phyloP scores from a whole-genome alignment of 2,329 filamentous ascomycete species.

The Eurotiales sp. region DNA sequence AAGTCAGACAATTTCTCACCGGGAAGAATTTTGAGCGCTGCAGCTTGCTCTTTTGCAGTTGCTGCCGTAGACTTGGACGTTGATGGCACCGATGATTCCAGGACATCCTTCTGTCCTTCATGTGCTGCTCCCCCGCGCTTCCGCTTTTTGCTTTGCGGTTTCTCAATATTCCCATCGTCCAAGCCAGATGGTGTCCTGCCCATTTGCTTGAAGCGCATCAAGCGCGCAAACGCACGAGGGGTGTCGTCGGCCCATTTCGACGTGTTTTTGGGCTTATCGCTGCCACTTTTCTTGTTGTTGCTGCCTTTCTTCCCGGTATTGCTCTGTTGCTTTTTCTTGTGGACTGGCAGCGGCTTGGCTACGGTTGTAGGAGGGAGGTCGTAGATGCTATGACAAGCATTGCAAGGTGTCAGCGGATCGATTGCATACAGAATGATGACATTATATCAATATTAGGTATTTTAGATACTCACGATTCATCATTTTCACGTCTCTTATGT shows the following conservation, averaged over 20 bases:
- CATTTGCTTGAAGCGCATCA: slow-evolving; percentile 72
- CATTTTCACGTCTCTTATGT: slow-evolving; percentile 63
- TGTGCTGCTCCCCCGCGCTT: slow-evolving; percentile 31
- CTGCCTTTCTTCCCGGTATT: slow-evolving; percentile 25
- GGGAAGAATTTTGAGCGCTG: slow-evolving; percentile 67
- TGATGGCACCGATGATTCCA: too few relatives aligned
- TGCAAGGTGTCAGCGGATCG: background rate
- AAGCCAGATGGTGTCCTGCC: slow-evolving; percentile 56
- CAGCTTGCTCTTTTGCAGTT: slow-evolving; percentile 7
- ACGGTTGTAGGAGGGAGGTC: slow-evolving; percentile 59
- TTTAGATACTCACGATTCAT: slow-evolving; percentile 45
- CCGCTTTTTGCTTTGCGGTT: slow-evolving; percentile 46
- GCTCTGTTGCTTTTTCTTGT: slow-evolving; percentile 39
- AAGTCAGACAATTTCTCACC: slow-evolving; percentile 83
- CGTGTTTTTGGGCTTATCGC: slow-evolving; percentile 26
- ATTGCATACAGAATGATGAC: background rate
- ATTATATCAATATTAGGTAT: too few relatives aligned
- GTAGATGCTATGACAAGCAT: slow-evolving; percentile 36
- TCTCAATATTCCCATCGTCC: slow-evolving; percentile 59
- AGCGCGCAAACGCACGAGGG: slow-evolving; percentile 77
- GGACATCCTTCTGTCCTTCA: slow-evolving; percentile 15
- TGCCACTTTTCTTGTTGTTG: slow-evolving; percentile 30
- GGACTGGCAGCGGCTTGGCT: slow-evolving; percentile 57
- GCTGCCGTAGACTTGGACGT: background rate
- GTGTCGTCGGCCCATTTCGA: slow-evolving; percentile 64